A percentile compares a stretch with the other conserved stretches of the same genome.
phyloP scores from a whole-genome alignment of 179 eudicot species.

The Spinacia oleracea region DNA sequence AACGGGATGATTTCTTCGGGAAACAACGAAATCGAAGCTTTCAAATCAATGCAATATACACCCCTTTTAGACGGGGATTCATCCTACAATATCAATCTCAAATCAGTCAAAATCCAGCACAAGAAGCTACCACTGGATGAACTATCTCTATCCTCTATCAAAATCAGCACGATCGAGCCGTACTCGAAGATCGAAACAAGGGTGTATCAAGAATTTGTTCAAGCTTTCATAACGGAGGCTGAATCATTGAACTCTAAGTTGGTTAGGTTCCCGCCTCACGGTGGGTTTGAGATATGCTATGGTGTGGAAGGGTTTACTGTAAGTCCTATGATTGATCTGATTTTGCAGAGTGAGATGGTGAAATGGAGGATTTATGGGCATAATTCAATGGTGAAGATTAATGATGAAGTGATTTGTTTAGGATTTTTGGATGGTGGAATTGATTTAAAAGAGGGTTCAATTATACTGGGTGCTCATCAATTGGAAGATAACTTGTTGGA shows the following conservation, averaged over 20 bases:
- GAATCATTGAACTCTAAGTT: conserved; percentile 40
- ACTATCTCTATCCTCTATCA: background rate
- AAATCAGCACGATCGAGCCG: conserved; percentile 45
- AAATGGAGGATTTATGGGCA: conserved; percentile 60
- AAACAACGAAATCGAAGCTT: conserved; percentile 16
- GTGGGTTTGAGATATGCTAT: conserved; percentile 47
- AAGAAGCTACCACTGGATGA: conserved; percentile 29
- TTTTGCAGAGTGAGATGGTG: conserved; percentile 82
- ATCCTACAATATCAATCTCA: conserved; percentile 41
- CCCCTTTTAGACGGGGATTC: conserved; percentile 30
- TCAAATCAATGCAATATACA: conserved; percentile 53
- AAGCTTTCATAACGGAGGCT: conserved; percentile 36
- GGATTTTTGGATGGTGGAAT: conserved; percentile 65
- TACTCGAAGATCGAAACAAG: conserved; percentile 42
- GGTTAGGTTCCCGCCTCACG: conserved; percentile 34
- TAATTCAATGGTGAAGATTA: conserved; percentile 55
- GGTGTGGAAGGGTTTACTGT: conserved; percentile 7
- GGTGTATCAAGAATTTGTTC: conserved; percentile 30
- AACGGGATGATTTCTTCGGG: conserved; percentile 52
- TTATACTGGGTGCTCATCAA: conserved; percentile 72
- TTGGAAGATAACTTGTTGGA: conserved; percentile 73
- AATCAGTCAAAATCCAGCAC: conserved; percentile 41
- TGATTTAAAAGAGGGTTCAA: conserved; percentile 26
- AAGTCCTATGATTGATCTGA: conserved; percentile 56
- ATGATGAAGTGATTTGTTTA: conserved; percentile 52